Evolutionary conservation across 2,329 filamentous ascomycete species (phyloP), one percentile per base, ranked within the genome.

Genomic region (Talaromyces atroroseus): DNA sequence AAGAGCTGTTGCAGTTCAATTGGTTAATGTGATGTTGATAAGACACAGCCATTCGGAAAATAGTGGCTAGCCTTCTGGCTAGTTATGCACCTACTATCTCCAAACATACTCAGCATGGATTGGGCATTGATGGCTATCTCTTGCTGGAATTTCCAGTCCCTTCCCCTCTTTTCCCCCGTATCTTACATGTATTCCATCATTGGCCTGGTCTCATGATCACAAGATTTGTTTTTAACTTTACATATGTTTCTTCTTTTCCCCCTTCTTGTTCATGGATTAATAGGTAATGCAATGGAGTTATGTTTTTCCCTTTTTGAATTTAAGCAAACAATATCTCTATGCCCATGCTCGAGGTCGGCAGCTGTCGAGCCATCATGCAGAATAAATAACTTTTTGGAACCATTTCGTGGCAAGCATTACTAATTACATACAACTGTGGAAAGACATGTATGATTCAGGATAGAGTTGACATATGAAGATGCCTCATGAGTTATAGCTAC

Each of bases 391-490:
- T 16, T 55, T 49, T 42, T 32, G n/a, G 10, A 16, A 18, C 40
- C 32, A n/a, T 48, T 38, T 14, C 18, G 38, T 24, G 16, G 29
- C 2, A 16, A 2, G 11, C 4, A 20, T 26, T 47, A 53, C 20
- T 46, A 53, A 47, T 32, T 53, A 53, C 51, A 47, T 38, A 53
- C n/a, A 38, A 10, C 21, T 32, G 7, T 23, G 20, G 36, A n/a
- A 46, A 44, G 12, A 47, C 36, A 52, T 53, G 21, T 20, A 44
- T 49, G n/a, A 44, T 49, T 48, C 16, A 20, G 26, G 23, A 11
- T 47, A 20, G 58, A 72, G 56, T 72, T 67, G 11, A 32, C 29
- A 32, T 10, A 16, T 5, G 5, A 26, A 3, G 2, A 58, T 71
- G 58, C 46, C 24, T 26, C 24, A 26, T 26, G 24, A 26, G 24